These are phyloP conservation scores for Amanita pallidorosea DNA, from an alignment of 768 basidiomycete species.

Conservation along the genomic window DNA sequence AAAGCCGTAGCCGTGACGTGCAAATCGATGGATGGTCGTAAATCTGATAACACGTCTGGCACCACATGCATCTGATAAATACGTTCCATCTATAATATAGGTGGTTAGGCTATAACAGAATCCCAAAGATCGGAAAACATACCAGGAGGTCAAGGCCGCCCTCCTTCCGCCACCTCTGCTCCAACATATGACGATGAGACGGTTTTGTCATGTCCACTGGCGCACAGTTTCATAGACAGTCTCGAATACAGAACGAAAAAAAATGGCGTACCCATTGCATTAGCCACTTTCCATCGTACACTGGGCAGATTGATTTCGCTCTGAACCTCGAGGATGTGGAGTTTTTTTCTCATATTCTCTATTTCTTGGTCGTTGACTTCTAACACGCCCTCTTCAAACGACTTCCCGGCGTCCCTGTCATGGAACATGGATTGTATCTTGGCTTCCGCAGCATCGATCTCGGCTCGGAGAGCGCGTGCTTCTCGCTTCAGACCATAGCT, in stretches of 20 bases:
- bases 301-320: constrained; percentile 78
- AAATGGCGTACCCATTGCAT: constrained; percentile 58
- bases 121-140: constrained; percentile 16
- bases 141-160: constrained; percentile 81
- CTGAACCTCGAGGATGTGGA: constrained; percentile 63
- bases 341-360: constrained; percentile 34
- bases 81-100: constrained; percentile 69
- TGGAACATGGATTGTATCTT: constrained; percentile 12
- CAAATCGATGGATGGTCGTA: constrained; percentile 70
- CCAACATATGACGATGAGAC: constrained; percentile 69
- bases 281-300: constrained; percentile 66
- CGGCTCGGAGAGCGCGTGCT: constrained; percentile 25
- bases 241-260: not conserved
- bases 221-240: not conserved
- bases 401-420: constrained; percentile 15
- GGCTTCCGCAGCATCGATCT: constrained; percentile 16
- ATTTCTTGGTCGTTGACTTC: constrained; percentile 24
- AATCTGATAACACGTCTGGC: constrained; percentile 69
- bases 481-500: constrained; percentile 36
- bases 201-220: constrained; percentile 58
- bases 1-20: constrained; percentile 39
- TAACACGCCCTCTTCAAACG: constrained; percentile 16
- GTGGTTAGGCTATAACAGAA: not conserved
- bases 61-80: constrained; percentile 85
- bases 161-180: constrained; percentile 78